Evolutionary conservation across 768 basidiomycete genomes (phyloP).

Genomic region (Pulveroboletus sp.): DNA sequence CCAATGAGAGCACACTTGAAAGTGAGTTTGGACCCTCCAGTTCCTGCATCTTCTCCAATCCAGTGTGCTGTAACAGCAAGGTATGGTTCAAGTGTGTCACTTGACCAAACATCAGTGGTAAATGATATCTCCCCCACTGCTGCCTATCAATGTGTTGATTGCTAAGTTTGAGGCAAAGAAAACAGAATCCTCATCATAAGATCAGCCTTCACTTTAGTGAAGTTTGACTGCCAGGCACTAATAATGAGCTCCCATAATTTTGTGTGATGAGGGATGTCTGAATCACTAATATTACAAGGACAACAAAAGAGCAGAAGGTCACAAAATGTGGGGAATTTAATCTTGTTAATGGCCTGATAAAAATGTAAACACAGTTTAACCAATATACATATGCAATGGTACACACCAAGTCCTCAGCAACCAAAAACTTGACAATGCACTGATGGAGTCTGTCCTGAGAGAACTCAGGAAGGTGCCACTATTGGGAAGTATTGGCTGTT

Average conservation of each 20-base stretch:
- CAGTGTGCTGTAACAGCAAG: neutral
- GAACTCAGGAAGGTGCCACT: neutral
- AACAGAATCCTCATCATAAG: too few relatives aligned
- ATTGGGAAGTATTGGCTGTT: too few relatives aligned
- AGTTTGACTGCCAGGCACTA: too few relatives aligned
- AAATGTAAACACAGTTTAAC: too few relatives aligned
- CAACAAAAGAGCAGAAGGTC: neutral
- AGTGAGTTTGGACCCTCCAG: neutral
- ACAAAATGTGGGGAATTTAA: neutral
- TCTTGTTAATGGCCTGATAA: neutral
- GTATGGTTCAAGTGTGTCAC: neutral
- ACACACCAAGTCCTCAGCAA: neutral
- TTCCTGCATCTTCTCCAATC: neutral
- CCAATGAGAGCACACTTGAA: slow-evolving; percentile 10
- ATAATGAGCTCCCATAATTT: neutral
- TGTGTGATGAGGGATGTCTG: neutral
- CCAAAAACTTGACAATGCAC: neutral
- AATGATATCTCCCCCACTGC: neutral
- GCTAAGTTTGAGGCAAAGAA: too few relatives aligned
- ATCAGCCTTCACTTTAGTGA: too few relatives aligned
- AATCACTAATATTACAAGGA: neutral
- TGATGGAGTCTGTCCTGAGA: neutral
- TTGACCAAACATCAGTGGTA: neutral
- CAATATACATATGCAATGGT: too few relatives aligned
- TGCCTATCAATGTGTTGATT: neutral